Conservation (phyloP, 2,329 filamentous ascomycete genomes). For the Orbilia ellipsospora region DNA sequence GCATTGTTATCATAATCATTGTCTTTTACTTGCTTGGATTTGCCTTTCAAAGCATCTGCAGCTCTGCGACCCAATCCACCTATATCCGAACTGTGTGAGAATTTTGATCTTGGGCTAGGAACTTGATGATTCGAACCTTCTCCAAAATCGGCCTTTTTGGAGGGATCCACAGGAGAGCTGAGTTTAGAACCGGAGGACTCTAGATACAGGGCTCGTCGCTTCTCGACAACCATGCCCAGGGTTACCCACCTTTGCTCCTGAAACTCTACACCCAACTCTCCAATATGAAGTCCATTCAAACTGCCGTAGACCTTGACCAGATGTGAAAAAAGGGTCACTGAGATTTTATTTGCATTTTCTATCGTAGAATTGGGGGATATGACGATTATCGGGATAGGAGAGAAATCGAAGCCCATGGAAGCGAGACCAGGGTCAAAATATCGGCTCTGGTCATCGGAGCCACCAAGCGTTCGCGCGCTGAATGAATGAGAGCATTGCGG, state of each 20-base stretch:
- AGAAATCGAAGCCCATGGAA: conserved; percentile 44
- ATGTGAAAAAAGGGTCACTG: conserved; percentile 40
- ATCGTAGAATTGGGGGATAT: conserved; percentile 49
- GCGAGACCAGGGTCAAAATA: conserved; percentile 33
- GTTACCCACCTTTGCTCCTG: conserved; percentile 53
- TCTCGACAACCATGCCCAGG: conserved; percentile 50
- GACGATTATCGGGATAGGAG: conserved; percentile 45
- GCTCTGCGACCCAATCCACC: conserved; percentile 51
- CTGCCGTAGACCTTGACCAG: conserved; percentile 47
- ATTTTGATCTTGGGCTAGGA: conserved; percentile 40
- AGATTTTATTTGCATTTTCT: conserved; percentile 47
- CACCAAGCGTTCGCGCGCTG: conserved; percentile 12
- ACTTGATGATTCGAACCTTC: conserved; percentile 36
- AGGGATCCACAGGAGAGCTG: conserved; percentile 27
- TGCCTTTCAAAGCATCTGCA: conserved; percentile 49
- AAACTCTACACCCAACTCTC: conserved; percentile 50
- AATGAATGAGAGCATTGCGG: conserved; percentile 47
- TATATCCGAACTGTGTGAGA: conserved; percentile 42
- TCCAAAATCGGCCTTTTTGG: conserved; percentile 33
- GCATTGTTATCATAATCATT: conserved; percentile 17
- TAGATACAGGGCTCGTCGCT: conserved; percentile 36
- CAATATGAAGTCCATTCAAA: conserved; percentile 44
- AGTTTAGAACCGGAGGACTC: conserved; percentile 27
- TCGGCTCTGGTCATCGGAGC: conserved; percentile 41
- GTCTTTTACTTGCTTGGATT: conserved; percentile 29